Percentiles rank a stretch among this genome's conserved stretches.
These are phyloP conservation scores for Tetracladium marchalianum DNA, from an alignment of 495 filamentous ascomycete species.

Conservation along the genomic window DNA sequence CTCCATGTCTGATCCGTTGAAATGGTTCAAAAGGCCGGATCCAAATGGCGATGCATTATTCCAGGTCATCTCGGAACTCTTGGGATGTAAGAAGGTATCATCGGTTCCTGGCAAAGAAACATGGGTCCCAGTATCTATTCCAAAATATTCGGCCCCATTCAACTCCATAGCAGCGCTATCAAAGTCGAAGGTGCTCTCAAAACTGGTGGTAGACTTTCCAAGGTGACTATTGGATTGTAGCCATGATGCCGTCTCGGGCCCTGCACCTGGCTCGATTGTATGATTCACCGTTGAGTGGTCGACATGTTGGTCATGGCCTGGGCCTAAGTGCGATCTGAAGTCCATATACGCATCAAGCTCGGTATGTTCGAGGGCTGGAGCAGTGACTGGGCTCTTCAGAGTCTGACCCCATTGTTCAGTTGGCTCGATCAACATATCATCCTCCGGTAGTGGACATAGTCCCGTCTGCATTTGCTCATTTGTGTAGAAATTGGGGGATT, in stretches of 20 bases:
- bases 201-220: background rate
- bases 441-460: background rate
- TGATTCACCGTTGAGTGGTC: too few relatives aligned
- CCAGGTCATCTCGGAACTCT: too few relatives aligned
- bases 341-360: background rate
- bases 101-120: background rate
- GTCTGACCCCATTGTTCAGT: background rate
- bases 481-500: background rate
- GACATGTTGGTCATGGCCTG: too few relatives aligned
- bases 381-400: background rate
- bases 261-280: too few relatives aligned
- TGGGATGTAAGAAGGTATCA: background rate
- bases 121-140: background rate
- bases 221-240: background rate
- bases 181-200: conserved; percentile 4
- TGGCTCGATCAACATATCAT: background rate
- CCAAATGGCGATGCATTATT: too few relatives aligned
- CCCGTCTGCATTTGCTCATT: background rate
- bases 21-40: background rate
- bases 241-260: background rate
- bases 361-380: background rate
- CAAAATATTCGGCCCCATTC: conserved; percentile 1
- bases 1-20: background rate
- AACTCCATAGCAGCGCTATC: background rate
- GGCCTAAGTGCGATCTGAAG: too few relatives aligned